Conservation (phyloP, 305 asterid species). For the Solanum chacoense region DNA sequence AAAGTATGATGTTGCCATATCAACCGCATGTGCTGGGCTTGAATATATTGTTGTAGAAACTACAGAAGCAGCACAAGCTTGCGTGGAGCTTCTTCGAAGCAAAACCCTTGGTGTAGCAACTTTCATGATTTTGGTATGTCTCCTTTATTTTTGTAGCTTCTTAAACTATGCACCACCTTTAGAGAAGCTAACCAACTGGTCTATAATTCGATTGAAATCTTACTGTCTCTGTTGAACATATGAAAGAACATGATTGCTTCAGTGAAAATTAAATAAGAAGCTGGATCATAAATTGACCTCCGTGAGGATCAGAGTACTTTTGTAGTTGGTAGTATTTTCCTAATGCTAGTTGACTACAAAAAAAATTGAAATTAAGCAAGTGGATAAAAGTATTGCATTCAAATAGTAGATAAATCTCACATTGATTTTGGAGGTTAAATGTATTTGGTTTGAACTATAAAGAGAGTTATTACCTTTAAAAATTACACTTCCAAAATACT, state of each 20-base stretch:
- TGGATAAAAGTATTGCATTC: not conserved
- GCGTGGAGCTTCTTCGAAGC: slow-evolving; percentile 79
- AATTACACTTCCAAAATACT: not conserved
- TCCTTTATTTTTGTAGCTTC: not conserved
- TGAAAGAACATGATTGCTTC: not conserved
- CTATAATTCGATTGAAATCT: not conserved
- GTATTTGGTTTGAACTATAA: not conserved
- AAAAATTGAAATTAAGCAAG: not conserved
- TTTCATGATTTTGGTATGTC: slow-evolving; percentile 85
- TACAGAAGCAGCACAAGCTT: slow-evolving; percentile 78
- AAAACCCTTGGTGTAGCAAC: slow-evolving; percentile 93
- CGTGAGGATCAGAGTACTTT: not conserved
- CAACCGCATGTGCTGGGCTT: slow-evolving; percentile 92
- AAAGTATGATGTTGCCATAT: slow-evolving; percentile 83
- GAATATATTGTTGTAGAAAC: slow-evolving; percentile 83
- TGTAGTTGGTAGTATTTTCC: not conserved
- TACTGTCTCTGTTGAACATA: not conserved
- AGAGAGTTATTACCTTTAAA: not conserved
- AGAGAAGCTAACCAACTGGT: not conserved
- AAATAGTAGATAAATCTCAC: not conserved
- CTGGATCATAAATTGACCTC: not conserved
- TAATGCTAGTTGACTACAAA: not conserved
- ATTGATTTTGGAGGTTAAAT: not conserved
- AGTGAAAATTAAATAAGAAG: not conserved
- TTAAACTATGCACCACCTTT: not conserved